A percentile compares a stretch with the other conserved stretches of the same genome.
phyloP scores from a whole-genome alignment of 495 filamentous ascomycete species.

The Umbilicaria muhlenbergii region DNA sequence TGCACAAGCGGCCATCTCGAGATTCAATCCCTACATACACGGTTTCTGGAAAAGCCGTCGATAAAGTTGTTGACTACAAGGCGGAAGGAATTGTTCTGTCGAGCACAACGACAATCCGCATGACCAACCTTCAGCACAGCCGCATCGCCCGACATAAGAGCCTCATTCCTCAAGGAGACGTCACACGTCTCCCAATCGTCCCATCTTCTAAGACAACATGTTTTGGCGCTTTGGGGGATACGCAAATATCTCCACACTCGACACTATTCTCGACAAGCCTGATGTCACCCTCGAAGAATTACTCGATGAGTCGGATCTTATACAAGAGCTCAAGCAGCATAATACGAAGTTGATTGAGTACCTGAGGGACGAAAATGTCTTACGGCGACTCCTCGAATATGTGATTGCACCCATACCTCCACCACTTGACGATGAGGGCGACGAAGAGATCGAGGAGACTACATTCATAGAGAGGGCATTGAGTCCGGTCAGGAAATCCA shows the following conservation, averaged over 20 bases:
- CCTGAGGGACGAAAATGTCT: constrained; percentile 70
- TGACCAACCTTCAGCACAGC: too few relatives aligned
- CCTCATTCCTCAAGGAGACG: too few relatives aligned
- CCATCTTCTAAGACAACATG: constrained; percentile 51
- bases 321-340: constrained; percentile 95
- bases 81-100: too few relatives aligned
- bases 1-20: too few relatives aligned
- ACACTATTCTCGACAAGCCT: constrained; percentile 88
- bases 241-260: constrained; percentile 89
- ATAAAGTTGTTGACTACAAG: too few relatives aligned
- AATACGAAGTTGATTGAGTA: constrained; percentile 97
- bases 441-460: constrained; percentile 29
- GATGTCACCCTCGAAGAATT: constrained; percentile 91
- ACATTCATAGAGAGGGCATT: constrained; percentile 11
- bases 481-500: constrained; percentile 13
- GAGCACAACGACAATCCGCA: too few relatives aligned
- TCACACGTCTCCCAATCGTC: not conserved
- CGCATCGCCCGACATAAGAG: too few relatives aligned
- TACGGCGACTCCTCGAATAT: constrained; percentile 80
- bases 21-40: too few relatives aligned
- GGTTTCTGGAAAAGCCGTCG: too few relatives aligned
- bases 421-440: constrained; percentile 46
- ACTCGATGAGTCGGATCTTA: constrained; percentile 85
- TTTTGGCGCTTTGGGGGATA: constrained; percentile 99
- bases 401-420: constrained; percentile 64